Evolutionary conservation across 1,284 basidiomycete genomes (phyloP), one percentile per base, ranked within the genome.

Genomic region (Psilocybe mexicana): DNA sequence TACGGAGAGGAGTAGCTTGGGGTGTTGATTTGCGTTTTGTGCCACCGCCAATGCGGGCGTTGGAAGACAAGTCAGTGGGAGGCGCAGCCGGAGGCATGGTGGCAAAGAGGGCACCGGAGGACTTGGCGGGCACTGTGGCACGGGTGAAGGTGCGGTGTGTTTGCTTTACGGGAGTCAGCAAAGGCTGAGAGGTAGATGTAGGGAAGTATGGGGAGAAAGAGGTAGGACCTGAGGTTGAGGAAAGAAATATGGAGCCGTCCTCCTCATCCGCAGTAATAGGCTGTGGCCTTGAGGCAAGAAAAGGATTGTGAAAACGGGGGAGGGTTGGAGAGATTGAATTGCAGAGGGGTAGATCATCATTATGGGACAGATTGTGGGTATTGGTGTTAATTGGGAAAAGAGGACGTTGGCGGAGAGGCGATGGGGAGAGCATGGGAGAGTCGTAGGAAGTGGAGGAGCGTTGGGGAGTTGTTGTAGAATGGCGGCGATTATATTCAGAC

Each of bases 21-120:
- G 73, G 69, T 12, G 70, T 74, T 12, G 85, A 84, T 69, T 88
- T 90, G 63, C 88, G 83, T 70, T 90, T 90, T 3, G 79, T 81
- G 36, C 87, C 85, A 3, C 77, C 70, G 12, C 76, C 74, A 38
- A 74, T 64, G 12, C 70, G 69, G 44, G 72, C 63, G 43, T 63
- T 64, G 49, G 70, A 63, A 46, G 57, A 64, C 18, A 67, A 55
- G 28, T 68, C 42, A 35, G 67, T 58, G n/a, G 61, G 25, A 57
- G 65, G 48, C 52, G 12, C 52, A 23, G 59, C 43, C 44, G 63
- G 38, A 35, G 51, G 28, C 3, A 38, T 44, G 2, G 63, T 54
- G 11, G 43, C 49, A 28, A 58, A 52, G 61, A 47, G 40, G 45
- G 61, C 55, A 57, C 70, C 42, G 65, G 46, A 59, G 47, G 70